These are phyloP conservation scores for Umbellularia californica DNA, from an alignment of 164 flowering plant genomes.

Conservation along the genomic window DNA sequence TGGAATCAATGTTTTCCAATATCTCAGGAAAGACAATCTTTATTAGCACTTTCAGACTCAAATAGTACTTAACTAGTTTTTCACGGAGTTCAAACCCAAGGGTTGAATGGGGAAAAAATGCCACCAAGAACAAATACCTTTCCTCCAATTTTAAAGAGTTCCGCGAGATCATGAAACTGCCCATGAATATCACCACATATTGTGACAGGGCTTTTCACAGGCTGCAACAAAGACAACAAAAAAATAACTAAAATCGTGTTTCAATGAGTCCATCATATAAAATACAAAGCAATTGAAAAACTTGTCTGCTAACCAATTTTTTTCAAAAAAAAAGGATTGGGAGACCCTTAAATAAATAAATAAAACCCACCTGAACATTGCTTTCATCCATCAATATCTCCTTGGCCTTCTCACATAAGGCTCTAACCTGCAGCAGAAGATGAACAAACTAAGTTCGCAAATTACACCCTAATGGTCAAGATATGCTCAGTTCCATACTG, in stretches of 20 bases:
- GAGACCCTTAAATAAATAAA: too few species aligned
- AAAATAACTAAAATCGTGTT: neutral
- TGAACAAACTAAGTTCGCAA: neutral
- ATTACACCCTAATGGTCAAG: neutral
- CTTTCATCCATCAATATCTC: slow-evolving; percentile 96
- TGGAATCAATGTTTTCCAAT: slow-evolving; percentile 1
- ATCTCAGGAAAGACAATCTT: neutral
- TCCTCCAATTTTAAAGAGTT: slow-evolving; percentile 93
- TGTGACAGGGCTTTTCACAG: slow-evolving; percentile 94
- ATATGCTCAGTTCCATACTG: neutral
- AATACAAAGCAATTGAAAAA: neutral
- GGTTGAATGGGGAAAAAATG: neutral
- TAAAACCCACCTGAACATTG: slow-evolving; percentile 70
- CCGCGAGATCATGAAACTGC: slow-evolving; percentile 94
- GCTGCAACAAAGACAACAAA: slow-evolving; percentile 43
- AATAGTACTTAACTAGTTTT: neutral
- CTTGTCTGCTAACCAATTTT: neutral
- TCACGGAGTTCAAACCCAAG: neutral
- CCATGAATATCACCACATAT: slow-evolving; percentile 98
- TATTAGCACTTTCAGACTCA: neutral
- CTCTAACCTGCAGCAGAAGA: slow-evolving; percentile 49
- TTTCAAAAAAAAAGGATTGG: too few species aligned
- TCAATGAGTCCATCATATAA: neutral
- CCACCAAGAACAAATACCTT: slow-evolving; percentile 43
- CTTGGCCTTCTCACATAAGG: slow-evolving; percentile 84